These are phyloP conservation scores for Rhizophora mangle DNA, from an alignment of 345 rosid genomes.

Conservation along the genomic window DNA sequence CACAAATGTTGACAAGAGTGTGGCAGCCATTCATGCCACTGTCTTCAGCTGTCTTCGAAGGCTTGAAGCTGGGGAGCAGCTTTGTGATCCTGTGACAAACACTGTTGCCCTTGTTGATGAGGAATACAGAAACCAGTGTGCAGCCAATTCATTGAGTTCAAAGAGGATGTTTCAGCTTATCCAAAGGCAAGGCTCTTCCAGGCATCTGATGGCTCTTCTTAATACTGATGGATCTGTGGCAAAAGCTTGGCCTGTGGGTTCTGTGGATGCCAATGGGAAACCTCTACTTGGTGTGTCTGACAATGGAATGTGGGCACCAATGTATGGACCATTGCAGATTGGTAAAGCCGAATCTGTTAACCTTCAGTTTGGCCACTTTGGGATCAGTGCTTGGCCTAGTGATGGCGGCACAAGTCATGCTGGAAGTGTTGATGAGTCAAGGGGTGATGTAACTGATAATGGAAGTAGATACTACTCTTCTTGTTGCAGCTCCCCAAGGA, in stretches of 20 bases:
- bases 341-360: slow-evolving; percentile 88
- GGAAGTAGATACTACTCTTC: slow-evolving; percentile 84
- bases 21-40: slow-evolving; percentile 95
- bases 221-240: slow-evolving; percentile 93
- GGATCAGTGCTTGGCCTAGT: slow-evolving; percentile 98
- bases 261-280: slow-evolving; percentile 53
- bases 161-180: slow-evolving; percentile 98
- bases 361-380: slow-evolving; percentile 92
- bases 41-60: slow-evolving; percentile 93
- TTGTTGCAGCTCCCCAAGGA: slow-evolving; percentile 95
- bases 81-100: slow-evolving; percentile 71
- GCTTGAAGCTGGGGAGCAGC: slow-evolving; percentile 80
- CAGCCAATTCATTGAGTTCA: slow-evolving; percentile 86
- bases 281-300: slow-evolving; percentile 40
- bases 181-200: slow-evolving; percentile 87
- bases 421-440: slow-evolving; percentile 84
- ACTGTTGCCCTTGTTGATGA: slow-evolving; percentile 77
- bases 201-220: slow-evolving; percentile 96
- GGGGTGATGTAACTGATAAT: slow-evolving; percentile 70
- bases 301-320: slow-evolving; percentile 54
- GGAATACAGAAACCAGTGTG: slow-evolving; percentile 90
- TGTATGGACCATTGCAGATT: slow-evolving; percentile 77
- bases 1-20: slow-evolving; percentile 95
- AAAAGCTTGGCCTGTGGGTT: slow-evolving; percentile 87
- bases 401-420: slow-evolving; percentile 93